Conservation (phyloP, 2,329 filamentous ascomycete genomes). For the Thielaviopsis euricoi region DNA sequence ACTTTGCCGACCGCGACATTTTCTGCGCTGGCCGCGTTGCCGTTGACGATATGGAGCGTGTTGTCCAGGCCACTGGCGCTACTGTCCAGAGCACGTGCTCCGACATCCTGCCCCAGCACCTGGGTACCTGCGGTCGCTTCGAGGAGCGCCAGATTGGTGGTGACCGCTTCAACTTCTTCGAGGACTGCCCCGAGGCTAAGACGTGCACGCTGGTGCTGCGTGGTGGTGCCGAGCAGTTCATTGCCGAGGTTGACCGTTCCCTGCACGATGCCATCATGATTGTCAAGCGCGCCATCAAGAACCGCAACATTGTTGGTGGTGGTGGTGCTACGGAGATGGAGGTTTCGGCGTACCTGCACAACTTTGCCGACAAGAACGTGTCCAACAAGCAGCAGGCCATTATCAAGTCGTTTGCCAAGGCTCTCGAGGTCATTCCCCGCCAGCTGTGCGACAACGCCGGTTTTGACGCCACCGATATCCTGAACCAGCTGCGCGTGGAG, state of each 20-base stretch:
- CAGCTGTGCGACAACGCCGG: constrained; percentile 98
- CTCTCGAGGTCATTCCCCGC: constrained; percentile 86
- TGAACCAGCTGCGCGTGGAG: constrained; percentile 90
- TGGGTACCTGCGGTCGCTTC: constrained; percentile 79
- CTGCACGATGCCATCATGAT: constrained; percentile 99
- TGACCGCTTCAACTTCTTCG: constrained; percentile 97
- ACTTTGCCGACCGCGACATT: constrained; percentile 92
- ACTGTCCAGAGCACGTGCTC: constrained; percentile 91
- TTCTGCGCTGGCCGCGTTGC: constrained; percentile 95
- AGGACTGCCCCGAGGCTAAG: constrained; percentile 87
- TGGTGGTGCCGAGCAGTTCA: constrained; percentile 96
- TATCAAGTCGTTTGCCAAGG: constrained; percentile 96
- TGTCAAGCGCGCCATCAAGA: constrained; percentile 93
- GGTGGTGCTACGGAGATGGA: constrained; percentile 96
- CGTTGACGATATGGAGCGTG: constrained; percentile 84
- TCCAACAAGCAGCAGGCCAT: constrained; percentile 91
- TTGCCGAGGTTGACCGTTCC: constrained; percentile 93
- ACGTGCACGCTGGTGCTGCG: constrained; percentile 92
- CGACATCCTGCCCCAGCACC: constrained; percentile 75
- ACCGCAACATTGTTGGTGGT: constrained; percentile 85
- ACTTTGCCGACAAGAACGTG: constrained; percentile 82
- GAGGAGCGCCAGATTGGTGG: constrained; percentile 95
- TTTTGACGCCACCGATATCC: constrained; percentile 94
- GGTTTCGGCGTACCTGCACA: constrained; percentile 80
- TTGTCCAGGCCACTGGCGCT: constrained; percentile 86